phyloP scores from a whole-genome alignment of 1,284 basidiomycete species.

The Psilocybe mexicana region DNA sequence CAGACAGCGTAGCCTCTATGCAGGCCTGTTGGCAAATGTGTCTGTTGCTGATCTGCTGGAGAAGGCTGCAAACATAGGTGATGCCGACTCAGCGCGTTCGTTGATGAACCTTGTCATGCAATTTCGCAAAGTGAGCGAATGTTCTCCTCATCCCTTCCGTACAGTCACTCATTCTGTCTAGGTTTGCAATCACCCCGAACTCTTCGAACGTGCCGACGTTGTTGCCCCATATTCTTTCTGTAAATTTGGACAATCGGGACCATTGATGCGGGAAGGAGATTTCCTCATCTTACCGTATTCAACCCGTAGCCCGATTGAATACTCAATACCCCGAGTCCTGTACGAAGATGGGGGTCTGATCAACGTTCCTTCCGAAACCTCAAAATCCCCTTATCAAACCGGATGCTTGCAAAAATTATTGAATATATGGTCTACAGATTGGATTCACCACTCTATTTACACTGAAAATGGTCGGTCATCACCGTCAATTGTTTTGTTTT shows the following conservation, averaged over 20 bases:
- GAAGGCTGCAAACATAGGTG: slow-evolving; percentile 87
- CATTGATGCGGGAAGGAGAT: slow-evolving; percentile 85
- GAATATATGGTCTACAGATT: slow-evolving; percentile 90
- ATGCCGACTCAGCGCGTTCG: slow-evolving; percentile 88
- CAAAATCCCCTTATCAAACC: slow-evolving; percentile 57
- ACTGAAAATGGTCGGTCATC: slow-evolving; percentile 53
- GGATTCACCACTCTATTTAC: slow-evolving; percentile 75
- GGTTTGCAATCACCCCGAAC: slow-evolving; percentile 98
- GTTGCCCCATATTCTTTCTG: slow-evolving; percentile 91
- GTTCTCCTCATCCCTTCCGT: not conserved
- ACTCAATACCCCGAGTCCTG: slow-evolving; percentile 74
- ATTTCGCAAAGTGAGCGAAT: slow-evolving; percentile 82
- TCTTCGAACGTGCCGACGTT: slow-evolving; percentile 98
- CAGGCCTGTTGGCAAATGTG: slow-evolving; percentile 87
- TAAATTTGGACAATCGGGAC: slow-evolving; percentile 80
- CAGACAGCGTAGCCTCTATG: slow-evolving; percentile 92
- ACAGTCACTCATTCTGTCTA: slow-evolving; percentile 26
- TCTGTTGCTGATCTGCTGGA: slow-evolving; percentile 94
- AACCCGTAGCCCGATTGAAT: slow-evolving; percentile 84
- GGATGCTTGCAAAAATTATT: slow-evolving; percentile 72
- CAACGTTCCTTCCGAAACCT: slow-evolving; percentile 63
- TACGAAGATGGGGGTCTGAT: slow-evolving; percentile 81
- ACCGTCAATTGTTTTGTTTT: not conserved
- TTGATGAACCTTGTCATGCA: slow-evolving; percentile 99
- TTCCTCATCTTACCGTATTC: slow-evolving; percentile 83